Percentiles rank a stretch among this genome's conserved stretches.
Conservation (phyloP, 2,329 filamentous ascomycete genomes). For the Colletotrichum spaethianum region DNA sequence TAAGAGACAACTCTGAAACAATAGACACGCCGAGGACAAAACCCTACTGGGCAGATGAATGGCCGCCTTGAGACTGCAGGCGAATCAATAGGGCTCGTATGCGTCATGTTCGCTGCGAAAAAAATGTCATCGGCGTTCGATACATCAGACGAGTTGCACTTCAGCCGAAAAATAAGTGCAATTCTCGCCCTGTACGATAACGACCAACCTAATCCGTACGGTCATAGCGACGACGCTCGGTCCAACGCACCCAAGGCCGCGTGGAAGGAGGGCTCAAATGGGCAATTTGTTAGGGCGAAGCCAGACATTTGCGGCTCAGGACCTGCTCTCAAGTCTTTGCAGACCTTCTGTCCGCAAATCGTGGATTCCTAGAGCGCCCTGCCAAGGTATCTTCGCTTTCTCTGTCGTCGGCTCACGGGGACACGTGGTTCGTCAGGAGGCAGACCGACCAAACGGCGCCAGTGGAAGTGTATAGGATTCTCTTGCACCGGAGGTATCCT, state of each 20-base stretch:
- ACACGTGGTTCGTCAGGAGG: slow-evolving; percentile 9
- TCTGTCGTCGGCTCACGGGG: slow-evolving; percentile 19
- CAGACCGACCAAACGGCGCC: slow-evolving; percentile 23
- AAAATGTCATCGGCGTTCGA: not conserved
- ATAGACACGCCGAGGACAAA: not conserved
- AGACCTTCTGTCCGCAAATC: not conserved
- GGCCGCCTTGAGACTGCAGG: not conserved
- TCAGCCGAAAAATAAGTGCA: not conserved
- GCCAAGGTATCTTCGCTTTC: slow-evolving; percentile 8
- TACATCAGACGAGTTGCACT: not conserved
- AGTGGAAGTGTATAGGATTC: slow-evolving; percentile 29
- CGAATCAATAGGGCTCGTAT: not conserved
- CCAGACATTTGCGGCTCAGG: not conserved
- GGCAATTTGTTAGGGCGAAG: not conserved
- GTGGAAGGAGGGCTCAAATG: not conserved
- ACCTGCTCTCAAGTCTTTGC: too few species aligned
- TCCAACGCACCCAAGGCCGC: not conserved
- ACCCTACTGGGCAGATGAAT: too few species aligned
- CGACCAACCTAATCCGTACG: not conserved
- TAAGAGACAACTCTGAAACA: not conserved
- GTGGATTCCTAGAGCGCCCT: not conserved
- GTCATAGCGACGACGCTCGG: not conserved
- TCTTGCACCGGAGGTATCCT: slow-evolving; percentile 14
- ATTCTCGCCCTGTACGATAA: not conserved
- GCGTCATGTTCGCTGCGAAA: not conserved